Percentiles rank a stretch among this genome's conserved stretches.
Conservation (phyloP, 2,329 filamentous ascomycete genomes). For the Tolypocladium paradoxum region DNA sequence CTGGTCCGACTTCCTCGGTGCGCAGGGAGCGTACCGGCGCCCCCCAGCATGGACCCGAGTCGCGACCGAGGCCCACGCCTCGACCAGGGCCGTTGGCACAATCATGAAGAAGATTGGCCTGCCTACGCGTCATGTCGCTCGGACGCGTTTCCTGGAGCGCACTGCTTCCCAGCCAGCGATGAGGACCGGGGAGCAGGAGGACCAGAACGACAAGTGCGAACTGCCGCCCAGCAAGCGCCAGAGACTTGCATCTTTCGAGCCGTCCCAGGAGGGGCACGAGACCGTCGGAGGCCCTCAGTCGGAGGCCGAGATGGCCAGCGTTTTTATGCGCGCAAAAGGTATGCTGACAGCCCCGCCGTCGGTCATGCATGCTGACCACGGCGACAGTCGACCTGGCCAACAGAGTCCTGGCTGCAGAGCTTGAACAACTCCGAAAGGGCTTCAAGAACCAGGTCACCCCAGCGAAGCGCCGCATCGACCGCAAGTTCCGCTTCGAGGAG, state of each 20-base stretch:
- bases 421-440: not conserved
- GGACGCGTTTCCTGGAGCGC: not conserved
- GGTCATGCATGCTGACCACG: slow-evolving; percentile 2
- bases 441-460: slow-evolving; percentile 10
- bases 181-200: not conserved
- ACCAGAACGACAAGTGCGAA: slow-evolving; percentile 2
- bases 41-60: not conserved
- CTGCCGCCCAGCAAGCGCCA: slow-evolving; percentile 1
- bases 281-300: slow-evolving; percentile 1
- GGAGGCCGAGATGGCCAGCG: slow-evolving; percentile 2
- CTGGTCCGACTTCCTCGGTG: not conserved
- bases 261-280: not conserved
- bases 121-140: not conserved
- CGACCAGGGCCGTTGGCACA: not conserved
- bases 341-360: slow-evolving; percentile 1
- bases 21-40: not conserved
- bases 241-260: not conserved
- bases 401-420: slow-evolving; percentile 6
- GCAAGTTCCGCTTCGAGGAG: slow-evolving; percentile 5
- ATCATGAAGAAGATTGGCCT: slow-evolving; percentile 1
- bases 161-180: not conserved
- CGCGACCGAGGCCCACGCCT: not conserved
- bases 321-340: slow-evolving; percentile 19
- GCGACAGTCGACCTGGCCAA: slow-evolving; percentile 15
- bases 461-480: slow-evolving; percentile 15